phyloP scores from a whole-genome alignment of 2,329 filamentous ascomycete genomes.

The Colletotrichum euphorbiae region DNA sequence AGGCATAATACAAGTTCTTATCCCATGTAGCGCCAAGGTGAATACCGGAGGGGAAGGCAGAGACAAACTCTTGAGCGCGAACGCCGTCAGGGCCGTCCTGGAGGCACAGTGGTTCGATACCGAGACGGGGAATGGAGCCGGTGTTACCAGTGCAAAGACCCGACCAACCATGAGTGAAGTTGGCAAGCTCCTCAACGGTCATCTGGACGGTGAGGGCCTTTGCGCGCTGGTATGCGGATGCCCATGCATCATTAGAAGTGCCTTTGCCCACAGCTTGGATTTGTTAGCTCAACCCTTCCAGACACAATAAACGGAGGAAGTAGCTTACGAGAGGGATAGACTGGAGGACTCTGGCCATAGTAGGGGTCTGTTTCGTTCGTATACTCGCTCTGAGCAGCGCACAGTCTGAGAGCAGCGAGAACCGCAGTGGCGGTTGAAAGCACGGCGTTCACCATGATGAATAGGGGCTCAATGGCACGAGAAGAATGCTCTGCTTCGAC shows the following conservation, averaged over 20 bases:
- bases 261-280: conserved; percentile 1
- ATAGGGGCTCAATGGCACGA: background rate
- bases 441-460: conserved; percentile 17
- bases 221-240: conserved; percentile 69
- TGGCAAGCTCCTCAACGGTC: conserved; percentile 74
- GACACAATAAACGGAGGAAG: background rate
- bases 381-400: conserved; percentile 19
- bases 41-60: conserved; percentile 79
- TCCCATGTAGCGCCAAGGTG: conserved; percentile 86
- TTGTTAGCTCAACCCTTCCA: background rate
- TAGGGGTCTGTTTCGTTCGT: conserved; percentile 26
- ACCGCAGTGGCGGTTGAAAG: background rate
- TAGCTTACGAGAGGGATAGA: conserved; percentile 44
- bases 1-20: conserved; percentile 75
- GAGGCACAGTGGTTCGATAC: conserved; percentile 71
- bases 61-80: conserved; percentile 61
- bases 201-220: conserved; percentile 67
- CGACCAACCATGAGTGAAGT: conserved; percentile 43
- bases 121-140: conserved; percentile 57
- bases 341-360: conserved; percentile 41
- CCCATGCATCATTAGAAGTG: conserved; percentile 57
- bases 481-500: background rate
- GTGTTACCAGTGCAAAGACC: conserved; percentile 57
- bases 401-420: conserved; percentile 11
- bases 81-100: conserved; percentile 83